These are phyloP conservation scores for Lyophyllum atratum DNA, from an alignment of 768 basidiomycete species.

Conservation along the genomic window DNA sequence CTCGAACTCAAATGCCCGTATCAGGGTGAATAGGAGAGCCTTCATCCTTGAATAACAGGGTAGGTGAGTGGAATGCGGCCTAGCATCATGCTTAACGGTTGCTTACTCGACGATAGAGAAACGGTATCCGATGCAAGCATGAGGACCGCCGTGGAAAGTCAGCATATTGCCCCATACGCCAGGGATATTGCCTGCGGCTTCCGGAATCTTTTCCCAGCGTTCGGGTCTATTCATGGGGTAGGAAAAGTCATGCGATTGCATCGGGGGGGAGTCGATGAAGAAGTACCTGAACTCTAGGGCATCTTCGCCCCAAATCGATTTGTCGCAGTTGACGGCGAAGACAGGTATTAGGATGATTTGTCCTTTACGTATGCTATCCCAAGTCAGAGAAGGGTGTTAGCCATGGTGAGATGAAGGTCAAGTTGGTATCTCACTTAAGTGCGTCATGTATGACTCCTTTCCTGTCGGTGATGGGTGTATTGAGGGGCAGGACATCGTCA, in stretches of 20 bases:
- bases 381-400: neutral
- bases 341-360: slow-evolving; percentile 53
- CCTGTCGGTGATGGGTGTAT: slow-evolving; percentile 43
- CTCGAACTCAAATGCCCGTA: slow-evolving; percentile 56
- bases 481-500: slow-evolving; percentile 56
- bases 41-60: slow-evolving; percentile 31
- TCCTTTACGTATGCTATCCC: slow-evolving; percentile 45
- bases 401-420: neutral
- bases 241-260: slow-evolving; percentile 35
- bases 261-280: too few species aligned
- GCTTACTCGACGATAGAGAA: slow-evolving; percentile 60
- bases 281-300: slow-evolving; percentile 60
- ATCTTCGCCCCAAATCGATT: slow-evolving; percentile 66
- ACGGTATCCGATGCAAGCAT: slow-evolving; percentile 69
- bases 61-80: neutral
- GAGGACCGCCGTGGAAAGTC: slow-evolving; percentile 65
- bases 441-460: slow-evolving; percentile 41
- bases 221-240: slow-evolving; percentile 59
- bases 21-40: slow-evolving; percentile 46
- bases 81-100: too few species aligned
- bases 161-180: slow-evolving; percentile 62
- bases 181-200: slow-evolving; percentile 46
- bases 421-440: slow-evolving; percentile 38
- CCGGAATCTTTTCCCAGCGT: slow-evolving; percentile 56
- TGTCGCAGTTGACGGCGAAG: slow-evolving; percentile 47